Percentiles rank a stretch among this genome's conserved stretches.
phyloP scores from a whole-genome alignment of 768 basidiomycete genomes.

The Boletus rufocinnamomeus region DNA sequence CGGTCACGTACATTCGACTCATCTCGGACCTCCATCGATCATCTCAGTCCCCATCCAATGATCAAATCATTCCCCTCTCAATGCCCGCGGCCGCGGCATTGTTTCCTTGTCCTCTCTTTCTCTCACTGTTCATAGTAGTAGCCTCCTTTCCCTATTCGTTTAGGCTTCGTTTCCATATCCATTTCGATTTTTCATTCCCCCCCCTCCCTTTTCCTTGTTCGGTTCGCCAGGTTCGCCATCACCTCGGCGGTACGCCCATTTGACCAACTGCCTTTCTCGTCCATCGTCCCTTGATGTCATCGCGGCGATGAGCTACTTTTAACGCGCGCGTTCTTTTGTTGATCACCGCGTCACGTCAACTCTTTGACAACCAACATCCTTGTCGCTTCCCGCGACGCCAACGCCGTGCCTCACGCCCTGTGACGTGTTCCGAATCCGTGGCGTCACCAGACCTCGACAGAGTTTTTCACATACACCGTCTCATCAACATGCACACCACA shows the following conservation, averaged over 20 bases:
- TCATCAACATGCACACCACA: neutral
- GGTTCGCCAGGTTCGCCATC: neutral
- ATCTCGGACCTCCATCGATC: neutral
- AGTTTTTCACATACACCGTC: neutral
- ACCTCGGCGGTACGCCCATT: slow-evolving; percentile 8
- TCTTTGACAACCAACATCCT: slow-evolving; percentile 5
- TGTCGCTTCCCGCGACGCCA: slow-evolving; percentile 7
- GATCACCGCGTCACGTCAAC: slow-evolving; percentile 20
- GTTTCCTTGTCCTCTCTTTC: neutral
- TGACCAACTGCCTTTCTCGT: neutral
- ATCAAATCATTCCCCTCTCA: neutral
- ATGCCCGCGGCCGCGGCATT: slow-evolving; percentile 10
- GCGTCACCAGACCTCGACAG: neutral
- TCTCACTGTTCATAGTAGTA: neutral
- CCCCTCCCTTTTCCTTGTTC: neutral
- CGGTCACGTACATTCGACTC: neutral
- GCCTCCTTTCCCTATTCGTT: slow-evolving; percentile 3
- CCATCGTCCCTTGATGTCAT: slow-evolving; percentile 10
- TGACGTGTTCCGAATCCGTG: slow-evolving; percentile 1
- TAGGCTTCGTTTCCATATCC: neutral
- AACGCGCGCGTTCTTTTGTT: slow-evolving; percentile 4
- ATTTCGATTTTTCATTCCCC: neutral
- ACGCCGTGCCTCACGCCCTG: neutral
- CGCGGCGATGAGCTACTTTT: slow-evolving; percentile 6
- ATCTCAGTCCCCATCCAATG: neutral